phyloP scores from a whole-genome alignment of 192 early-diverging fungal species.

The Backusella parvicylindrica region DNA sequence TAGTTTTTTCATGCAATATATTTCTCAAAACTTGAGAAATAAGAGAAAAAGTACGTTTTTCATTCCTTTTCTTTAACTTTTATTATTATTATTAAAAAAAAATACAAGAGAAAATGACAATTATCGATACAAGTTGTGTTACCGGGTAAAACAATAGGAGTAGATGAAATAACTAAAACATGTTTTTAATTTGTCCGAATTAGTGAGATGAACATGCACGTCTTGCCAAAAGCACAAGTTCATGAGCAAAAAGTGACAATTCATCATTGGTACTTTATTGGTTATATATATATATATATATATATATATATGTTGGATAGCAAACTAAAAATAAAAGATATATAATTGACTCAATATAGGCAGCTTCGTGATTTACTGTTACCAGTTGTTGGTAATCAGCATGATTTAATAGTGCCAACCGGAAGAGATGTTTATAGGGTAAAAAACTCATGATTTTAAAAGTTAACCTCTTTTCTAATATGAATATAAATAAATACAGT shows the following conservation, averaged over 20 bases:
- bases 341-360: constrained; percentile 60
- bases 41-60: background rate
- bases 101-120: constrained; percentile 22
- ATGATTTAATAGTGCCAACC: constrained; percentile 80
- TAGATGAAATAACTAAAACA: background rate
- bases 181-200: background rate
- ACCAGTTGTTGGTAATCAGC: constrained; percentile 60
- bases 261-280: constrained; percentile 74
- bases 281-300: no score
- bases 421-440: constrained; percentile 56
- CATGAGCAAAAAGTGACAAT: constrained; percentile 83
- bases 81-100: background rate
- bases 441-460: background rate
- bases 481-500: constrained; percentile 24
- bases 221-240: constrained; percentile 61
- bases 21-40: background rate
- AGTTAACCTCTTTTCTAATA: background rate
- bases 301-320: background rate
- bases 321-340: background rate
- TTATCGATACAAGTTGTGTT: constrained; percentile 20
- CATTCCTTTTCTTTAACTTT: background rate
- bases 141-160: constrained; percentile 12
- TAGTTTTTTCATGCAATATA: background rate
- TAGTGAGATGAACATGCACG: background rate
- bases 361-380: constrained; percentile 89